phyloP scores from a whole-genome alignment of 2,329 filamentous ascomycete species.

The Coniochaeta prunicola region DNA sequence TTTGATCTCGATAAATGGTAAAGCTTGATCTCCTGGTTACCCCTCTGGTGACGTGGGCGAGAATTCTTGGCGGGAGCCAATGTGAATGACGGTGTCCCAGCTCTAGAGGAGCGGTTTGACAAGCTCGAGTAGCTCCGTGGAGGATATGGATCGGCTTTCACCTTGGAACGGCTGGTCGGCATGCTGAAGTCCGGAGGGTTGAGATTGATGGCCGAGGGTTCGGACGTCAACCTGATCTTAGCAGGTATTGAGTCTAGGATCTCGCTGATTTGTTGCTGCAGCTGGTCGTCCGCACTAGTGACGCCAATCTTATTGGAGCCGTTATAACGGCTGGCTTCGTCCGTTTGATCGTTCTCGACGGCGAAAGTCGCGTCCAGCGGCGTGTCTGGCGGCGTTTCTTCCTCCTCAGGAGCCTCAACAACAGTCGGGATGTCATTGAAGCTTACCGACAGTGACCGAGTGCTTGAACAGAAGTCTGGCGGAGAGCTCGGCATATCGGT shows the following conservation, averaged over 20 bases:
- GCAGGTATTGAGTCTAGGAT: conserved; percentile 73
- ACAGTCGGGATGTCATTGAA: conserved; percentile 40
- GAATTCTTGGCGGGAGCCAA: conserved; percentile 52
- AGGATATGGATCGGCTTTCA: conserved; percentile 31
- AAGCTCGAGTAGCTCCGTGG: conserved; percentile 40
- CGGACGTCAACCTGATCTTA: conserved; percentile 65
- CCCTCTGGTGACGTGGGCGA: conserved; percentile 39
- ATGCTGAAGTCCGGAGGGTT: conserved; percentile 52
- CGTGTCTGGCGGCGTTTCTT: conserved; percentile 33
- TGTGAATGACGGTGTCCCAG: conserved; percentile 60
- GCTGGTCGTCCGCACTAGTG: conserved; percentile 52
- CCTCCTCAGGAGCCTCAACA: conserved; percentile 30
- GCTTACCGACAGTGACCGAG: conserved; percentile 30
- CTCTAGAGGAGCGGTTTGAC: conserved; percentile 35
- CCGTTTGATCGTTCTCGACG: neutral
- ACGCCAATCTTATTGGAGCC: conserved; percentile 27
- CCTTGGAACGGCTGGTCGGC: conserved; percentile 26
- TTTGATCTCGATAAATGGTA: conserved; percentile 85
- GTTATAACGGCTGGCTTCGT: conserved; percentile 1
- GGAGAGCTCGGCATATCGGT: conserved; percentile 44
- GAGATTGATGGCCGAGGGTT: conserved; percentile 38
- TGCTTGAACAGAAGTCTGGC: conserved; percentile 27
- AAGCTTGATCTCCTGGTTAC: conserved; percentile 73
- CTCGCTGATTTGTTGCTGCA: conserved; percentile 73
- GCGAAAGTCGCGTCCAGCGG: conserved; percentile 17